Evolutionary conservation across 192 early-diverging fungal species (phyloP).

Genomic region (Coemansia sp.): DNA sequence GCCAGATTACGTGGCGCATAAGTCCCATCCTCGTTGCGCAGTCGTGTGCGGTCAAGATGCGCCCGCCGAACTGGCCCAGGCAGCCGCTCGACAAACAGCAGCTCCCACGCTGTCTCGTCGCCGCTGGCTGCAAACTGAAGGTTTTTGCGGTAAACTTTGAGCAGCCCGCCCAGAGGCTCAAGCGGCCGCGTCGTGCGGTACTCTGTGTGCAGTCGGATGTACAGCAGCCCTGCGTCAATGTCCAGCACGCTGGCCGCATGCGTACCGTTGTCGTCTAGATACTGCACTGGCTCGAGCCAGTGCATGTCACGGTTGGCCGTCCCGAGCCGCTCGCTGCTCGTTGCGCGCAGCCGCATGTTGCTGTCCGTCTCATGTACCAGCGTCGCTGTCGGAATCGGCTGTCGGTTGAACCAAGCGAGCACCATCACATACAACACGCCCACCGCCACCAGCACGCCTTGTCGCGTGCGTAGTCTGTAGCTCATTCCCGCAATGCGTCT

Average conservation of each 20-base stretch:
- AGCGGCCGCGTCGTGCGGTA: slow-evolving; percentile 28
- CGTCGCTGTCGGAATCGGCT: slow-evolving; percentile 50
- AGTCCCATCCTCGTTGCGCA: slow-evolving; percentile 29
- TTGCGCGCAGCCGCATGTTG: slow-evolving; percentile 26
- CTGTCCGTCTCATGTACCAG: slow-evolving; percentile 45
- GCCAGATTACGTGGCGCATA: slow-evolving; percentile 42
- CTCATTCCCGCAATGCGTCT: slow-evolving; percentile 17
- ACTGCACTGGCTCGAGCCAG: slow-evolving; percentile 46
- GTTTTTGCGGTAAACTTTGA: slow-evolving; percentile 47
- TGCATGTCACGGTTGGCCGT: slow-evolving; percentile 33
- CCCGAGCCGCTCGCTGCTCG: slow-evolving; percentile 21
- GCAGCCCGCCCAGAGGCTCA: slow-evolving; percentile 40
- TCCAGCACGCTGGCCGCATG: slow-evolving; percentile 25
- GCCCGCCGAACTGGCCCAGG: slow-evolving; percentile 41
- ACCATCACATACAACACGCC: slow-evolving; percentile 44
- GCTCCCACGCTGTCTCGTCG: slow-evolving; percentile 38
- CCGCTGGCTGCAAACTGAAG: slow-evolving; percentile 21
- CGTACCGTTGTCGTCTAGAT: slow-evolving; percentile 6
- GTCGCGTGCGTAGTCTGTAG: slow-evolving; percentile 44
- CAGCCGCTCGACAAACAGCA: slow-evolving; percentile 48
- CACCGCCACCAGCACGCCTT: slow-evolving; percentile 43
- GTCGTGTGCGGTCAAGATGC: slow-evolving; percentile 46
- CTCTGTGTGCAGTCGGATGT: slow-evolving; percentile 47
- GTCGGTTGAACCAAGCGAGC: slow-evolving; percentile 53
- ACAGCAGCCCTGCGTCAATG: slow-evolving; percentile 32